Evolutionary conservation across 768 basidiomycete species (phyloP), one percentile per base, ranked within the genome.

Genomic region (Lentinula boryana): DNA sequence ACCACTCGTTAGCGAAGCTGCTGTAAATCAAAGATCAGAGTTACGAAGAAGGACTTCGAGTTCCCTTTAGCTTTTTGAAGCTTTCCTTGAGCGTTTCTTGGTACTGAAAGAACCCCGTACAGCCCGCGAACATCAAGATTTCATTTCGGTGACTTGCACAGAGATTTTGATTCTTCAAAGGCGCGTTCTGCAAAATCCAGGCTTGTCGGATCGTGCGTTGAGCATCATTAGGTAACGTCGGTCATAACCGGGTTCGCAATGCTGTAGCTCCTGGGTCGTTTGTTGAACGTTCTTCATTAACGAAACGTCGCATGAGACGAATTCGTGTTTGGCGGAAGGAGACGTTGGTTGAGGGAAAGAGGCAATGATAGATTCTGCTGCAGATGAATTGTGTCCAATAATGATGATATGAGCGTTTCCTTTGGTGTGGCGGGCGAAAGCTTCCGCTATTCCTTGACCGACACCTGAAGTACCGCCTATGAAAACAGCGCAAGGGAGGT

Each of bases 331-430:
- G 38, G 51, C 58, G 5, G 61, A 32, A 7, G 60, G 52, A 23
- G 63, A 41, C 7, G 63, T 60, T 46, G 69, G 67, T 49, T 63
- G 63, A 8, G 72, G 72, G 62, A 74, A 61, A 6, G 21, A 15
- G 13, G 69, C 66, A 63, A 75, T 70, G 65, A 70, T 65, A 32
- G 60, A 41, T 57, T 74, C 67, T 2, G 72, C 74, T 27, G 73
- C 71, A 18, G 62, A 60, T 55, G 66, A 62, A 64, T 72, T 74
- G 49, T 72, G 71, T 15, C 74, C 74, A 52, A 70, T 60, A 59
- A 75, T 61, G 51, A 75, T 65, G 63, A 75, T 74, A 55, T 74
- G 71, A 32, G 72, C 70, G 60, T 72, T 70, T 50, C 74, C 73
- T 56, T 72, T 68, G 15, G 72, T 70, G 64, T 72, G 66, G 18